phyloP scores from a whole-genome alignment of 495 filamentous ascomycete genomes.

The Aspergillus avenaceus region DNA sequence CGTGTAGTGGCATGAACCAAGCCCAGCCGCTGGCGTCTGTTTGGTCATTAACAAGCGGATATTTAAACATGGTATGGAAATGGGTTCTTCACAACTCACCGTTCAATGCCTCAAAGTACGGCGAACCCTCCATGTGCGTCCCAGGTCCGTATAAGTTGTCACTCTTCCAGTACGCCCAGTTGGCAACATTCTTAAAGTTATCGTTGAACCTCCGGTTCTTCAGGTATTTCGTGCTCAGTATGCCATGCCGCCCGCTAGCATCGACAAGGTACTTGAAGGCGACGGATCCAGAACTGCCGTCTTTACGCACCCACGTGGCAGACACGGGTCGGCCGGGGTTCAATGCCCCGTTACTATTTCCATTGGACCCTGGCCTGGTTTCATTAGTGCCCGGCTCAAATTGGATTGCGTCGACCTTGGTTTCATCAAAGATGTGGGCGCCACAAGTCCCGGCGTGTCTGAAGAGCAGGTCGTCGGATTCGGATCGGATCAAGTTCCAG shows the following conservation, averaged over 20 bases:
- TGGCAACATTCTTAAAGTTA: slow-evolving; percentile 39
- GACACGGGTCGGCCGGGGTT: slow-evolving; percentile 34
- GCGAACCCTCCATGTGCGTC: slow-evolving; percentile 24
- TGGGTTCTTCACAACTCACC: too few relatives aligned
- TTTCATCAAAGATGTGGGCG: slow-evolving; percentile 42
- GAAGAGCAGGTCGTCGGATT: slow-evolving; percentile 46
- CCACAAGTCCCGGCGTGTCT: slow-evolving; percentile 40
- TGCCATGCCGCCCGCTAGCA: slow-evolving; percentile 37
- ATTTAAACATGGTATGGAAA: too few relatives aligned
- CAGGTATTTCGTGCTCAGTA: slow-evolving; percentile 37
- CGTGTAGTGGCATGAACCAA: slow-evolving; percentile 44
- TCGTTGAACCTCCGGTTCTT: slow-evolving; percentile 40
- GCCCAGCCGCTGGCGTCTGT: slow-evolving; percentile 42
- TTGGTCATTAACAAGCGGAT: too few relatives aligned
- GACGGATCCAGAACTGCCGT: slow-evolving; percentile 27
- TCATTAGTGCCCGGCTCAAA: slow-evolving; percentile 23
- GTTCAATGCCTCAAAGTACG: slow-evolving; percentile 38
- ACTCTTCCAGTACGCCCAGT: slow-evolving; percentile 42
- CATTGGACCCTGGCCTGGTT: too few relatives aligned
- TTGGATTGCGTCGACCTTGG: slow-evolving; percentile 36
- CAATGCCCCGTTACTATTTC: too few relatives aligned
- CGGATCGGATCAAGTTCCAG: slow-evolving; percentile 49
- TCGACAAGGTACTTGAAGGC: slow-evolving; percentile 43
- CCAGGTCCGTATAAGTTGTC: slow-evolving; percentile 22
- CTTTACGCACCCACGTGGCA: slow-evolving; percentile 30